Conservation (phyloP, 2,329 filamentous ascomycete species). For the Aspergillus amoenus region DNA sequence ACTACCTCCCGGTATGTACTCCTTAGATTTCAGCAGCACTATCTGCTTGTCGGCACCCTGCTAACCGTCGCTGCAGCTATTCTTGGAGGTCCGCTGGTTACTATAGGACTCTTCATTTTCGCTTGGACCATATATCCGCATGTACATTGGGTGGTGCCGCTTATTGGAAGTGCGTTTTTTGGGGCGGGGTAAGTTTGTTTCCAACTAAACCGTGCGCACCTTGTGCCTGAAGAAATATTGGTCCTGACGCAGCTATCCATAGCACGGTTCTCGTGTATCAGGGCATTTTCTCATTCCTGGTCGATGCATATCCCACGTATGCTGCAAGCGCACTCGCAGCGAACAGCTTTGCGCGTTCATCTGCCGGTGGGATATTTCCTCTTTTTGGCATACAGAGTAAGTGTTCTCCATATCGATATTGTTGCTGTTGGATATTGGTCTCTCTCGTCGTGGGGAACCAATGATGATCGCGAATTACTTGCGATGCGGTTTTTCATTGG, state of each 20-base stretch:
- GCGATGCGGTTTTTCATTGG: too few relatives aligned
- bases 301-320: constrained; percentile 56
- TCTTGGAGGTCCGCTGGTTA: constrained; percentile 72
- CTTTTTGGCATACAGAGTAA: constrained; percentile 65
- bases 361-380: constrained; percentile 75
- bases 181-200: constrained; percentile 61
- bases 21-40: not conserved
- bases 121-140: constrained; percentile 75
- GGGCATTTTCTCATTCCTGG: constrained; percentile 85
- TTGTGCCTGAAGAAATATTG: not conserved
- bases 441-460: too few relatives aligned
- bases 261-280: constrained; percentile 77
- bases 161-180: constrained; percentile 71
- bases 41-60: not conserved
- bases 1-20: constrained; percentile 64
- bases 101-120: constrained; percentile 82
- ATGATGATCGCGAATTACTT: too few relatives aligned
- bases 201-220: constrained; percentile 11
- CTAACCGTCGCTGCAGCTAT: constrained; percentile 48
- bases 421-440: not conserved
- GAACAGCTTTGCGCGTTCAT: constrained; percentile 76
- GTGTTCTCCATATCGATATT: constrained; percentile 13
- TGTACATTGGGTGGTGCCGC: constrained; percentile 74
- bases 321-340: constrained; percentile 69
- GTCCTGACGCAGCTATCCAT: constrained; percentile 11